Evolutionary conservation across 2,329 filamentous ascomycete genomes (phyloP), one percentile per base, ranked within the genome.

Genomic region (Penicillium glabrum): DNA sequence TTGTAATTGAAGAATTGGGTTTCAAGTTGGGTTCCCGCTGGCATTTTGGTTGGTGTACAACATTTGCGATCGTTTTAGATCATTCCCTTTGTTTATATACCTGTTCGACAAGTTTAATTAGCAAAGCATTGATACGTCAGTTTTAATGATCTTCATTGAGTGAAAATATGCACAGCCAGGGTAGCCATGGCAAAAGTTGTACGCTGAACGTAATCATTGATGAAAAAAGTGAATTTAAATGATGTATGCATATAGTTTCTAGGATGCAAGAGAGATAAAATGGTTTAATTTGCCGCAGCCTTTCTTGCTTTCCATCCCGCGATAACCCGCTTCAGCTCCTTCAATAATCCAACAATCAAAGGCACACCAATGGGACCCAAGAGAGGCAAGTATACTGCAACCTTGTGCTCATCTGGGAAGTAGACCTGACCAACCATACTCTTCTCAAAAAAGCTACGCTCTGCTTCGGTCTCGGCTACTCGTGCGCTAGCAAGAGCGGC

Each of bases 351-450:
- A 83, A 97, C 90, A 7, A 97, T 73, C 49, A 99, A 77, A 37
- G 95, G 95, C 13, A 98, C 93, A 5, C 90, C 92, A 41, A 98
- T 87, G 0, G 95, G 95, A 0, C 95, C 95, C 41, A 99, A 77
- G 11, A 99, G 78, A 1, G 95, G 95, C 66, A 99, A 77, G 72
- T 99, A 99, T 1, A 99, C 95, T 0, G 95, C 95, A 24, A 99
- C 86, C 75, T 98, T 99, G 75, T 99, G 95, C 77, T 99, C 95
- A 69, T 99, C 95, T 0, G 95, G 95, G 74, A 99, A 99, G 75
- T 98, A 99, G 2, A 98, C 88, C 77, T 98, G 95, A 0, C 93
- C 95, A 13, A 99, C 95, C 95, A 99, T 99, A 69, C 90, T 96
- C 77, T 96, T 96, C 76, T 99, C 95, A 66, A 99, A 99, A 75